Evolutionary conservation across 140 eudicot genomes (phyloP).

Genomic region (Anethum foeniculum): DNA sequence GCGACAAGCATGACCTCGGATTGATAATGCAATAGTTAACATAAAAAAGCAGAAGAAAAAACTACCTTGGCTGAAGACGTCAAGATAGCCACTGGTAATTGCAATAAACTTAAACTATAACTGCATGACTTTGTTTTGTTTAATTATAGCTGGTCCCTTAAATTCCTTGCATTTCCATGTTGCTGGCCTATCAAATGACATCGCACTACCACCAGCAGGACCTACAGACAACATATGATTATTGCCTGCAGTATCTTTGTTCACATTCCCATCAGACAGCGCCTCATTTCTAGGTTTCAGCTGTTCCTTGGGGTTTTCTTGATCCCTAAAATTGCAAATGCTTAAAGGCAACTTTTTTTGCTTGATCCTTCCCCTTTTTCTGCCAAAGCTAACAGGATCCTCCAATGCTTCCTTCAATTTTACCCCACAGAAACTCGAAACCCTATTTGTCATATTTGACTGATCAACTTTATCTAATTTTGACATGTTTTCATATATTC

Average conservation of each 20-base stretch:
- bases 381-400: conserved; percentile 36
- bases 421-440: conserved; percentile 21
- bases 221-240: conserved; percentile 30
- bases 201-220: conserved; percentile 24
- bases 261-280: conserved; percentile 9
- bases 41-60: conserved; percentile 14
- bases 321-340: conserved; percentile 66
- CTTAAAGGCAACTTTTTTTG: conserved; percentile 81
- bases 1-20: neutral
- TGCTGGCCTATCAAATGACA: conserved; percentile 37
- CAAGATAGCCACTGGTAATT: conserved; percentile 26
- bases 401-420: conserved; percentile 33
- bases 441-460: conserved; percentile 29
- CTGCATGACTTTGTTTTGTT: conserved; percentile 58
- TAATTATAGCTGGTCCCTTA: conserved; percentile 45
- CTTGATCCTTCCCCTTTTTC: conserved; percentile 72
- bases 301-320: conserved; percentile 54
- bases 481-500: conserved; percentile 34
- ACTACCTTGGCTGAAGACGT: conserved; percentile 37
- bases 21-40: neutral
- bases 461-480: conserved; percentile 23
- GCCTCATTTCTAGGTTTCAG: conserved; percentile 23
- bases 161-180: conserved; percentile 68
- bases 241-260: conserved; percentile 10
- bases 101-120: conserved; percentile 30